These are phyloP conservation scores for Gaeumannomyces tritici DNA, from an alignment of 2,329 filamentous ascomycete genomes.

Conservation along the genomic window DNA sequence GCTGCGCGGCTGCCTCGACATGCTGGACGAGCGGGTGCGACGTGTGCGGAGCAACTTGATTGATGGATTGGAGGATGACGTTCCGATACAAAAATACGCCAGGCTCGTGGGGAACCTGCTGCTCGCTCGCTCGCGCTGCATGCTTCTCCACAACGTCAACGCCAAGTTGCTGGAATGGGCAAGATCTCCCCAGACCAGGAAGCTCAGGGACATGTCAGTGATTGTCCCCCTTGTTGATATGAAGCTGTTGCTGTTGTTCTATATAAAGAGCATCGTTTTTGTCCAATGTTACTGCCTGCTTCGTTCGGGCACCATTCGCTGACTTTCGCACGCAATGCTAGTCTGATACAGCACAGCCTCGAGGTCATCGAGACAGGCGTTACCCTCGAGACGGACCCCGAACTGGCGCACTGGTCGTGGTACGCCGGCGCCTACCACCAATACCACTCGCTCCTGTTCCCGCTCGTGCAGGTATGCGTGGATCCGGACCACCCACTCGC, in stretches of 20 bases:
- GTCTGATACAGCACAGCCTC: neutral
- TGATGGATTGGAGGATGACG: neutral
- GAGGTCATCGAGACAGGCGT: neutral
- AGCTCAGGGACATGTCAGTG: neutral
- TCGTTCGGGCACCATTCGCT: neutral
- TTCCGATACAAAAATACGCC: neutral
- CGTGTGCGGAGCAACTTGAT: neutral
- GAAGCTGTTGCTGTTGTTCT: too few species aligned
- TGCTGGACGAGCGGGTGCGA: neutral
- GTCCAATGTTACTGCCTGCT: neutral
- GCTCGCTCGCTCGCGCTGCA: neutral
- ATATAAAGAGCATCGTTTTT: too few species aligned
- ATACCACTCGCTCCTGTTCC: neutral
- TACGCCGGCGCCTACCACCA: constrained; percentile 1
- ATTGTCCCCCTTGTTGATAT: too few species aligned
- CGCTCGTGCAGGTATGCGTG: neutral
- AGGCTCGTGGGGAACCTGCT: neutral
- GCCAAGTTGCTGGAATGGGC: neutral
- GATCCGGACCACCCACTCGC: neutral
- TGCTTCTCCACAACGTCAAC: neutral
- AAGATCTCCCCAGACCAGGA: neutral
- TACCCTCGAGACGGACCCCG: neutral
- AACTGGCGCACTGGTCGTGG: neutral
- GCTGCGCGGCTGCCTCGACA: neutral
- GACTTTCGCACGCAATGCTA: neutral